Conservation (phyloP, 2,329 filamentous ascomycete species). For the Teratosphaeria nubilosa region DNA sequence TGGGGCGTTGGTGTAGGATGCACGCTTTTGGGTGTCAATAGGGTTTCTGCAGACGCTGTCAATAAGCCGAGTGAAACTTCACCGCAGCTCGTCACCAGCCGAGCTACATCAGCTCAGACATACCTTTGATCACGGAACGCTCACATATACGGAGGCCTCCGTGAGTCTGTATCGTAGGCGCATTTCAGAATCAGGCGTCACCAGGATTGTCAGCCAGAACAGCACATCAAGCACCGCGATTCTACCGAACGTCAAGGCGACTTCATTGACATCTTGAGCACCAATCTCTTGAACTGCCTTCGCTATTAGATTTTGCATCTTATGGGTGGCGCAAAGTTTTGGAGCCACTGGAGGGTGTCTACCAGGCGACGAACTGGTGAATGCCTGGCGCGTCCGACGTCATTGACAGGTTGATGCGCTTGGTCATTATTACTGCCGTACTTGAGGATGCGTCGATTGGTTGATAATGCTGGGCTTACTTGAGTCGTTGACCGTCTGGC, state of each 20-base stretch:
- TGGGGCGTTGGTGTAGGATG: constrained; percentile 4
- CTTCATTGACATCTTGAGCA: neutral
- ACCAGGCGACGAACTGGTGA: too few species aligned
- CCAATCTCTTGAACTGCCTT: neutral
- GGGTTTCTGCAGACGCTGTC: constrained; percentile 7
- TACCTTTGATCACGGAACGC: neutral
- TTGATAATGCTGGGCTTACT: too few species aligned
- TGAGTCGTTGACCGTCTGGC: too few species aligned
- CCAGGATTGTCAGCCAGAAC: neutral
- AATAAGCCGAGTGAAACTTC: constrained; percentile 6
- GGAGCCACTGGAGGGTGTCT: neutral
- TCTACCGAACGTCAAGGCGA: neutral
- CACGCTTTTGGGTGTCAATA: constrained; percentile 22
- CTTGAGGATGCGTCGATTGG: too few species aligned
- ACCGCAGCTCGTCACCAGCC: neutral
- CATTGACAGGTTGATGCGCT: too few species aligned
- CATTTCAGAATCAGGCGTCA: neutral
- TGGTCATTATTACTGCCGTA: too few species aligned
- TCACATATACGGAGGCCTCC: neutral
- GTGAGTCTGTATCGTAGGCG: neutral
- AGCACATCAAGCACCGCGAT: neutral
- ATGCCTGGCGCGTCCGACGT: too few species aligned
- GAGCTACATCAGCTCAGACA: neutral
- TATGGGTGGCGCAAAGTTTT: neutral
- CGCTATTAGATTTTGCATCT: neutral